Evolutionary conservation across 139 green algal species (phyloP).

Genomic region (Trebouxia sp.): DNA sequence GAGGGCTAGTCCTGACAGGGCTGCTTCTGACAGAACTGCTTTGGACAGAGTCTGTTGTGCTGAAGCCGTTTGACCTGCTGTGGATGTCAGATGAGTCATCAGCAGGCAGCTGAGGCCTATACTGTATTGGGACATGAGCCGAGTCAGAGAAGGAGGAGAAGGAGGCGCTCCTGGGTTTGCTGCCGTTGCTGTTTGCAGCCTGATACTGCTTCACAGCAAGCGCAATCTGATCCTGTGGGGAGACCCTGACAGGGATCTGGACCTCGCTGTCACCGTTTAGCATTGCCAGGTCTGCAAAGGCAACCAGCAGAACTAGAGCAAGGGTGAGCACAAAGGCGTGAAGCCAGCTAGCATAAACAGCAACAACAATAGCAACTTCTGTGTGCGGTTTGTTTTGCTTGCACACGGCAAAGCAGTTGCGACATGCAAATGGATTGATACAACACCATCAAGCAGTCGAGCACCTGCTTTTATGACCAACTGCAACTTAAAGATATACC

Average conservation of each 20-base stretch:
- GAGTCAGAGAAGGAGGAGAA: constrained; percentile 5
- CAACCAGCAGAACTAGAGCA: background rate
- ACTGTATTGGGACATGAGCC: background rate
- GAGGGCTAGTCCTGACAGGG: no score
- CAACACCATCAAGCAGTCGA: no score
- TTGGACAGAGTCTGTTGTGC: no score
- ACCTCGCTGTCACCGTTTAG: background rate
- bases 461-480: no score
- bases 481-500: no score
- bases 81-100: background rate
- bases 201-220: background rate
- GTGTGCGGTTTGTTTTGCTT: no score
- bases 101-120: background rate
- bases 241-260: background rate
- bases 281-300: background rate
- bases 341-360: no score
- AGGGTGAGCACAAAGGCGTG: background rate
- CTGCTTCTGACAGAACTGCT: no score
- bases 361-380: no score
- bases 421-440: background rate
- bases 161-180: background rate
- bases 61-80: background rate
- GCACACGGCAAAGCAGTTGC: no score
- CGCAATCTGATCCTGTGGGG: background rate
- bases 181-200: background rate